Percentiles rank a stretch among this genome's conserved stretches.
Evolutionary conservation across 2,329 filamentous ascomycete genomes (phyloP).

Genomic region (Microdochium nivale): DNA sequence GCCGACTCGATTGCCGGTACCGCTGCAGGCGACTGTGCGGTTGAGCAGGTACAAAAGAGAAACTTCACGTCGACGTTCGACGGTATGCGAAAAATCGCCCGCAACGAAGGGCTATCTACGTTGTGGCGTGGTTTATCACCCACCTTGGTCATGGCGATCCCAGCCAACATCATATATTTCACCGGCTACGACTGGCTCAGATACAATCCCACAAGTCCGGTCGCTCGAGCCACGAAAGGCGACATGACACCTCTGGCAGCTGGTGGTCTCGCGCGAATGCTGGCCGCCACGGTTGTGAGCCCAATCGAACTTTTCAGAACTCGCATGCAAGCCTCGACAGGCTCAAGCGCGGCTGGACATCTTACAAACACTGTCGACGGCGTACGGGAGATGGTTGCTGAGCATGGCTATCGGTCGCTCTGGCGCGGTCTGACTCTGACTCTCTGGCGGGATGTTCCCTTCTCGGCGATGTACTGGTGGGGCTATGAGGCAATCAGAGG

Average conservation of each 20-base stretch:
- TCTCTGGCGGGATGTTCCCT: conserved; percentile 93
- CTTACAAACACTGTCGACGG: conserved; percentile 72
- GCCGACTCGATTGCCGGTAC: conserved; percentile 49
- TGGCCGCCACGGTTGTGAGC: conserved; percentile 75
- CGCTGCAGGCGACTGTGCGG: conserved; percentile 62
- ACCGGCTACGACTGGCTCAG: conserved; percentile 95
- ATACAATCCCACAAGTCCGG: conserved; percentile 62
- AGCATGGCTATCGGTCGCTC: conserved; percentile 69
- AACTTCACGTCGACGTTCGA: conserved; percentile 89
- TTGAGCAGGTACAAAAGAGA: conserved; percentile 75
- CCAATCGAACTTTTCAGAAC: conserved; percentile 94
- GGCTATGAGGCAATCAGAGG: conserved; percentile 83
- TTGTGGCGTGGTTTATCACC: conserved; percentile 93
- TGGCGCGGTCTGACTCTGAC: conserved; percentile 90
- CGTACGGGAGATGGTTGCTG: conserved; percentile 68
- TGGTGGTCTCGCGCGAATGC: conserved; percentile 66
- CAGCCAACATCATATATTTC: conserved; percentile 96
- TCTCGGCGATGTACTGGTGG: conserved; percentile 97
- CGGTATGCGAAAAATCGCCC: conserved; percentile 85
- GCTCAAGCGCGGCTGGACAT: conserved; percentile 52
- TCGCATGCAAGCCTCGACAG: conserved; percentile 71
- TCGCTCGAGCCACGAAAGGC: conserved; percentile 55
- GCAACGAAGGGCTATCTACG: conserved; percentile 79
- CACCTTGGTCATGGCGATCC: conserved; percentile 87
- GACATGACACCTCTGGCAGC: conserved; percentile 72